A percentile compares a stretch with the other conserved stretches of the same genome.
phyloP scores from a whole-genome alignment of 495 filamentous ascomycete species.

The Trypethelium eluteriae region DNA sequence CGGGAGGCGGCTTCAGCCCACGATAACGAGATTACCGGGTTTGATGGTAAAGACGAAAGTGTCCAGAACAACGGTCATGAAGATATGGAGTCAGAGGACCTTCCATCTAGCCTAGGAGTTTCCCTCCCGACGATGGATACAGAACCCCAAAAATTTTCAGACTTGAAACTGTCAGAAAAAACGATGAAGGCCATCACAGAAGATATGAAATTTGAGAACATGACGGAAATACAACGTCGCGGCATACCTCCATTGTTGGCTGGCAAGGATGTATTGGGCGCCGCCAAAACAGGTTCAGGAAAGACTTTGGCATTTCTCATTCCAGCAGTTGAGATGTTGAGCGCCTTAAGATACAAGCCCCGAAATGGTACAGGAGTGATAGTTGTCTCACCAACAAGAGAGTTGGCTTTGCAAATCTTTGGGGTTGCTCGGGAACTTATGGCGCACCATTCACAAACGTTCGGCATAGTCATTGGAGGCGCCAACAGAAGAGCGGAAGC shows the following conservation, averaged over 20 bases:
- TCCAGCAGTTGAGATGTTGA: slow-evolving; percentile 89
- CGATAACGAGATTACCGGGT: slow-evolving; percentile 12
- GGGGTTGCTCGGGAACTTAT: slow-evolving; percentile 89
- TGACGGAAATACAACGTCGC: slow-evolving; percentile 92
- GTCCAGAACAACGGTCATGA: slow-evolving; percentile 16
- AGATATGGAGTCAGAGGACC: slow-evolving; percentile 32
- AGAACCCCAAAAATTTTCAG: slow-evolving; percentile 58
- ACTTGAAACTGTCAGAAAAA: slow-evolving; percentile 77
- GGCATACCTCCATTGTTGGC: slow-evolving; percentile 83
- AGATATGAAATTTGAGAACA: slow-evolving; percentile 84
- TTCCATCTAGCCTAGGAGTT: slow-evolving; percentile 47
- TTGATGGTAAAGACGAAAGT: slow-evolving; percentile 15
- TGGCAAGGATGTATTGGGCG: slow-evolving; percentile 88
- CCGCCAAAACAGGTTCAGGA: slow-evolving; percentile 92
- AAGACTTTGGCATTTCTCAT: slow-evolving; percentile 95
- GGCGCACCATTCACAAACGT: slow-evolving; percentile 81
- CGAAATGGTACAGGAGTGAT: slow-evolving; percentile 78
- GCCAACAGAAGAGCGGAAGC: slow-evolving; percentile 87
- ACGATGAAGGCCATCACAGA: slow-evolving; percentile 74
- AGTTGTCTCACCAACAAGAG: slow-evolving; percentile 79
- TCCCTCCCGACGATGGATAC: slow-evolving; percentile 49
- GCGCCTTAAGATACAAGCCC: slow-evolving; percentile 79
- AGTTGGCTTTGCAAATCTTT: slow-evolving; percentile 92
- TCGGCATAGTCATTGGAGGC: slow-evolving; percentile 92
- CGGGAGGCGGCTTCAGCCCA: slow-evolving; percentile 25